phyloP scores from a whole-genome alignment of 768 basidiomycete species.

The Mycena floridula region DNA sequence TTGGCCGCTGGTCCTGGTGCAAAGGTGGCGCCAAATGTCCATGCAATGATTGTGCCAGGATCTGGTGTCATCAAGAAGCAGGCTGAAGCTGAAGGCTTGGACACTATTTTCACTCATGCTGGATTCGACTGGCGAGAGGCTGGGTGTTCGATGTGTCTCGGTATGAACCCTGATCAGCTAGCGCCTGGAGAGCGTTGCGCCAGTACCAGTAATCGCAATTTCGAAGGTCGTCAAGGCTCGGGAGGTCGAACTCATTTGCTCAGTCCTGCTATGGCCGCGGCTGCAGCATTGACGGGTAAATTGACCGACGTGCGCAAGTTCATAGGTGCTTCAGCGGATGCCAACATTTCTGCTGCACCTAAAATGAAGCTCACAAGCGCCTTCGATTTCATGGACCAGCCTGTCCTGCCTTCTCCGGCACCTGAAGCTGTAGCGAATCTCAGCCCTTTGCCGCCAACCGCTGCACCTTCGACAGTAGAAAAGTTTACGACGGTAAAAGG shows the following conservation, averaged over 20 bases:
- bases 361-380: slow-evolving; percentile 67
- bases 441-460: slow-evolving; percentile 31
- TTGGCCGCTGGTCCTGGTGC: slow-evolving; percentile 67
- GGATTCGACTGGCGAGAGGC: slow-evolving; percentile 96
- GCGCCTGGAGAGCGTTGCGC: slow-evolving; percentile 81
- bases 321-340: slow-evolving; percentile 41
- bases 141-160: slow-evolving; percentile 93
- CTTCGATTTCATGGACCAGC: slow-evolving; percentile 74
- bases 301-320: slow-evolving; percentile 82
- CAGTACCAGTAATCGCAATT: slow-evolving; percentile 90
- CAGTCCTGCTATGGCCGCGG: slow-evolving; percentile 90
- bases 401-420: slow-evolving; percentile 49
- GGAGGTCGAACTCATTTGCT: slow-evolving; percentile 87
- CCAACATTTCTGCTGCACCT: slow-evolving; percentile 35
- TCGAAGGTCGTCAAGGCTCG: slow-evolving; percentile 84
- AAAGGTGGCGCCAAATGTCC: slow-evolving; percentile 65
- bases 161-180: slow-evolving; percentile 93
- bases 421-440: slow-evolving; percentile 31
- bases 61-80: slow-evolving; percentile 89
- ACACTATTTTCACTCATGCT: slow-evolving; percentile 80
- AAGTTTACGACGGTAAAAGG: slow-evolving; percentile 72
- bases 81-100: slow-evolving; percentile 85
- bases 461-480: slow-evolving; percentile 41
- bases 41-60: slow-evolving; percentile 90
- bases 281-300: slow-evolving; percentile 81